Evolutionary conservation across 805 yeast species (phyloP), one percentile per base, ranked within the genome.

Genomic region (Kodamaea jinghongensis): DNA sequence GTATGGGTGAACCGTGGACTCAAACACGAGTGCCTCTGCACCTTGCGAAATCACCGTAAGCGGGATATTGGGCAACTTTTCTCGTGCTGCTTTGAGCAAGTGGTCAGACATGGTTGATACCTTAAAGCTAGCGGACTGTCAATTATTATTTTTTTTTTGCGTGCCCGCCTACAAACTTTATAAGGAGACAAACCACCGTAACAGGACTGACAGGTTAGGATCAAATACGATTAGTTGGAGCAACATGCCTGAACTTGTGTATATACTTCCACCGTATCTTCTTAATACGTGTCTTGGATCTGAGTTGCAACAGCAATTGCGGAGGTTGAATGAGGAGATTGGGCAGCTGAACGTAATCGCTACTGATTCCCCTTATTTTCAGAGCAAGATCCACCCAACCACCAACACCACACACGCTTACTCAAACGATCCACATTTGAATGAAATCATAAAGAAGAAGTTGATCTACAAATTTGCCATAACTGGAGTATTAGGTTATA

Each of bases 21-120:
- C 56, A 58, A 85, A 86, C 2, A 87, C 89, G 8, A 87, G 70
- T 0, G 96, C 95, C 58, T 88, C 96, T 1, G 96, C 96, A 17
- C 96, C 96, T 55, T 88, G 96, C 0, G 95, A 85, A 2, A 88
- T 65, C 20, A 77, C 66, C 1, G 59, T 52, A 4, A 83, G 55
- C 0, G 80, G 77, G 5, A 82, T 65, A 30, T 73, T 66, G 1
- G 75, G 72, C 15, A 83, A 54, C 15, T 39, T 39, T 11, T 9
- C 35, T 15, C 38, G 28, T 30, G 34, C 42, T 11, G 30, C 29
- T 22, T 28, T 29, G 16, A 33, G 38, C 25, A 39, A 30, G 10
- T 34, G 30, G 4, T 39, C 42, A 8, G 42, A 33, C 42, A 39
- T 39, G 7, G 12, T 30, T 12, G 33, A 14, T 27, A 6, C 5